These are phyloP conservation scores for Circinella umbellata DNA, from an alignment of 371 early-diverging fungal species.

Conservation along the genomic window DNA sequence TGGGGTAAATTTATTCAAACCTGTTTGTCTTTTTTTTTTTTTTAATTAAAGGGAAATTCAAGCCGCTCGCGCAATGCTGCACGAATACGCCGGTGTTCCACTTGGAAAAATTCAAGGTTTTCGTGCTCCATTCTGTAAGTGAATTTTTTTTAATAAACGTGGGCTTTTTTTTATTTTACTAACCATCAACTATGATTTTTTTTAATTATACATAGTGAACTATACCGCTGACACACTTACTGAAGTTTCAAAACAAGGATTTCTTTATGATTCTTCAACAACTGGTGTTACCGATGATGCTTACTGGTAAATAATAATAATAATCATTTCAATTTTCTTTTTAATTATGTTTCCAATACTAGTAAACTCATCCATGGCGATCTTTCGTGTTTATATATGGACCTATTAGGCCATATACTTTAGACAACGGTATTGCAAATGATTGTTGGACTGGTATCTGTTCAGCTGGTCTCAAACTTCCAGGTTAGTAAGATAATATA, in stretches of 20 bases:
- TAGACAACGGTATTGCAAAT: slow-evolving; percentile 74
- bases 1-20: too few species aligned
- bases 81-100: slow-evolving; percentile 69
- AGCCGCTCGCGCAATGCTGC: slow-evolving; percentile 61
- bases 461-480: slow-evolving; percentile 49
- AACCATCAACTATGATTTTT: too few species aligned
- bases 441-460: slow-evolving; percentile 75
- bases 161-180: background rate
- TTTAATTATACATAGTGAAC: slow-evolving; percentile 42
- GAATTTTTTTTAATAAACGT: background rate
- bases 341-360: background rate
- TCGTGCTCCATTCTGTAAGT: slow-evolving; percentile 71
- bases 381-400: too few species aligned
- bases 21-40: too few species aligned
- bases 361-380: too few species aligned
- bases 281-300: slow-evolving; percentile 56
- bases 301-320: slow-evolving; percentile 55
- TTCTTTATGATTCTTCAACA: slow-evolving; percentile 71
- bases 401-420: slow-evolving; percentile 65
- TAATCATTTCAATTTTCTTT: background rate
- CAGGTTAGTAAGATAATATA: slow-evolving; percentile 34
- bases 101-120: slow-evolving; percentile 70
- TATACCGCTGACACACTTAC: slow-evolving; percentile 63
- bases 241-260: slow-evolving; percentile 61
- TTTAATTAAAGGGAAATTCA: slow-evolving; percentile 53